These are phyloP conservation scores for Acanthamoeba healyi DNA, from an alignment of 208 protist species.

Conservation along the genomic window DNA sequence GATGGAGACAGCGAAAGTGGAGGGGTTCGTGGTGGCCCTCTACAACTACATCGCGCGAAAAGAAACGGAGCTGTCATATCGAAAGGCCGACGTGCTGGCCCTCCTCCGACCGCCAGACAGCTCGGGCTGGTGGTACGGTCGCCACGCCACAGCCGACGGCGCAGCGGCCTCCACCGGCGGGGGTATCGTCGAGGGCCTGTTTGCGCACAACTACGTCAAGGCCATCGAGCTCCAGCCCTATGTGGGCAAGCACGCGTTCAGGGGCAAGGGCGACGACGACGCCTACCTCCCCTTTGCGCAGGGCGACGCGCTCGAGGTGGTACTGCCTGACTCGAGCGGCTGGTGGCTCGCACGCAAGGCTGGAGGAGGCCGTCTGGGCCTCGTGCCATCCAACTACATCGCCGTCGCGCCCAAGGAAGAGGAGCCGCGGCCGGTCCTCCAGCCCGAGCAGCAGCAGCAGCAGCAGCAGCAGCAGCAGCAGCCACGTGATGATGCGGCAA, in stretches of 20 bases:
- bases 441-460: no score
- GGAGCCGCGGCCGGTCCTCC: background rate
- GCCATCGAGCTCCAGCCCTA: background rate
- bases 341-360: background rate
- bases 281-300: background rate
- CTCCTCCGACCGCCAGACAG: background rate
- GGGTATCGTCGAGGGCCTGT: background rate
- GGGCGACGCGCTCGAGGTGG: background rate
- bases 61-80: background rate
- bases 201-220: background rate
- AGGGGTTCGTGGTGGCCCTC: background rate
- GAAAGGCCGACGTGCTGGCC: background rate
- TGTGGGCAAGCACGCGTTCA: background rate
- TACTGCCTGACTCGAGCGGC: background rate
- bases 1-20: background rate
- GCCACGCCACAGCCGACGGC: background rate
- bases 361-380: background rate
- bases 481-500: no score
- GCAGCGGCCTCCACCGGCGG: background rate
- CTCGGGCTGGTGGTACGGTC: background rate
- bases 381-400: conserved; percentile 11
- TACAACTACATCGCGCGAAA: background rate
- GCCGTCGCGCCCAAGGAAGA: background rate
- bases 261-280: background rate
- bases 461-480: background rate